Evolutionary conservation across 495 filamentous ascomycete genomes (phyloP).

Genomic region (Tuber brumale): DNA sequence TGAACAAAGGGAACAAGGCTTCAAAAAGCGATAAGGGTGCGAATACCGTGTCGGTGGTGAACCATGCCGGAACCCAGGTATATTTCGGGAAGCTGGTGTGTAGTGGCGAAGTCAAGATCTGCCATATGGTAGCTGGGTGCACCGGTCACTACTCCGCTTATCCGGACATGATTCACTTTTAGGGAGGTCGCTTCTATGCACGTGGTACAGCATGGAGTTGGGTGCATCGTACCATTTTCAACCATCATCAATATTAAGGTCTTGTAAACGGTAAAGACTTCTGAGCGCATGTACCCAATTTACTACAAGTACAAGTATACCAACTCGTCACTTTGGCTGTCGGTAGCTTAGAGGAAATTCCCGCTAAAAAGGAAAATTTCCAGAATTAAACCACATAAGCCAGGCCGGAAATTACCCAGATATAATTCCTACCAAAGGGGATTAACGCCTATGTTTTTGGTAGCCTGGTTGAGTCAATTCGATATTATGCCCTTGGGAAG

Average conservation of each 20-base stretch:
- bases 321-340: not conserved
- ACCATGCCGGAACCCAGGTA: too few species aligned
- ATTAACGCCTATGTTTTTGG: not conserved
- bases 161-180: too few species aligned
- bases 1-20: too few species aligned
- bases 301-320: not conserved
- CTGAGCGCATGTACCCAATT: not conserved
- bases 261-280: not conserved
- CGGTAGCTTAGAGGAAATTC: not conserved
- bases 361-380: not conserved
- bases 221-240: not conserved
- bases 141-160: too few species aligned
- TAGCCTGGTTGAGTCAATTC: not conserved
- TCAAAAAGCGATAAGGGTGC: too few species aligned
- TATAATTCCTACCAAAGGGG: not conserved
- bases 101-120: too few species aligned
- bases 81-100: too few species aligned
- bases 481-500: not conserved
- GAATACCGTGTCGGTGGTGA: too few species aligned
- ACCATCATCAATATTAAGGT: not conserved
- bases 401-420: not conserved
- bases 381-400: not conserved
- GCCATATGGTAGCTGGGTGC: too few species aligned
- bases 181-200: not conserved
- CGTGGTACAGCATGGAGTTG: not conserved